A percentile compares a stretch with the other conserved stretches of the same genome.
These are phyloP conservation scores for Stentor coeruleus DNA, from an alignment of 73 alveolate genomes.

Conservation along the genomic window DNA sequence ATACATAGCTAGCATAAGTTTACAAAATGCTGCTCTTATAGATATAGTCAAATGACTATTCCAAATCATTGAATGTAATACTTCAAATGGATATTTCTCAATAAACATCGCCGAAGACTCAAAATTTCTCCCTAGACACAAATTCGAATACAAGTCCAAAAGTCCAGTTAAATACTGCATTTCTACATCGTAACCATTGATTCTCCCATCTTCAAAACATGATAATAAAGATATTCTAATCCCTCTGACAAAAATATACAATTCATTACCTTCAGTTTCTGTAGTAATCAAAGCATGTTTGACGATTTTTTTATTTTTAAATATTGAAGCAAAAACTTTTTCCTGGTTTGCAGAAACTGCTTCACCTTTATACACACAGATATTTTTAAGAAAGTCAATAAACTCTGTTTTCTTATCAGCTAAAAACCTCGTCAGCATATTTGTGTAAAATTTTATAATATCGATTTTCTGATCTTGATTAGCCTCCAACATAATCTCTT, in stretches of 20 bases:
- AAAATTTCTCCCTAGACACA: slow-evolving; percentile 17
- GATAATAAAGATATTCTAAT: background rate
- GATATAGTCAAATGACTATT: background rate
- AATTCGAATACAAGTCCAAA: background rate
- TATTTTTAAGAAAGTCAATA: slow-evolving; percentile 5
- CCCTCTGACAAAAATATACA: background rate
- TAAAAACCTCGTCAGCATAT: background rate
- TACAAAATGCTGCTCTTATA: slow-evolving; percentile 37
- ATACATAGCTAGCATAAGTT: slow-evolving; percentile 30
- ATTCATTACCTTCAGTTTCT: background rate
- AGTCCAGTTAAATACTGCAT: background rate
- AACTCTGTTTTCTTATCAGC: background rate
- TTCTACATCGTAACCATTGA: background rate
- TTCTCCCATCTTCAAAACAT: slow-evolving; percentile 22
- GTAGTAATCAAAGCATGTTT: background rate
- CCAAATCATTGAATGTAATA: slow-evolving; percentile 2
- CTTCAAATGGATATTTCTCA: background rate
- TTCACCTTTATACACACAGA: background rate
- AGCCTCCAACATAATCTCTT: background rate
- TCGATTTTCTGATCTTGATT: background rate
- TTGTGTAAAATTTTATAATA: background rate
- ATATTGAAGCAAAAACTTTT: background rate
- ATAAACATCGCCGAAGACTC: background rate
- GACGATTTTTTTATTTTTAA: background rate
- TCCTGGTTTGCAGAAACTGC: slow-evolving; percentile 16